Base-by-base conservation (phyloP, 2,329 filamentous ascomycete species). In the Xylaria sp. region DNA sequence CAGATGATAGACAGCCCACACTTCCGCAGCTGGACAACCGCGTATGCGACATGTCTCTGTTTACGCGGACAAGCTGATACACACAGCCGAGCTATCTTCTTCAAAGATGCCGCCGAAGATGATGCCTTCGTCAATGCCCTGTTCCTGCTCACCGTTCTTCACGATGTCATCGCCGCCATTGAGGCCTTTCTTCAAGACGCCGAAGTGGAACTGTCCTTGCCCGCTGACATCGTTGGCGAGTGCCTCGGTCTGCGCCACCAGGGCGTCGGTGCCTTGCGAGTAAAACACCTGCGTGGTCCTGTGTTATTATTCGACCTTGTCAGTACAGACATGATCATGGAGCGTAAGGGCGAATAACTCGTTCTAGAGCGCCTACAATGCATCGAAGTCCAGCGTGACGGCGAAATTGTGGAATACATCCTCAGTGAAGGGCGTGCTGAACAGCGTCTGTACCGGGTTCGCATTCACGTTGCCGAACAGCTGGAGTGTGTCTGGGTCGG, bases 61-160 rank as follows among this genome's bases (percentile, higher is more conserved):
- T 54, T 62, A 67, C 1, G 48, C 48, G 18, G 64, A 67, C 51
- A 64, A 58, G 57, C 60, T 70, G n/a, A 67, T 52, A 61, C 67
- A 64, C 36, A 64, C 67, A 41, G 3, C 60, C 3, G 60, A 67
- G 31, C 60, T 67, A 36, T 67, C 60, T 57, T 67, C 60, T 39
- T 64, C 67, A n/a, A 67, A 63, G 39, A 67, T 63, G 18, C 67
- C 64, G 41, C 67, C 59, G 15, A 67, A 63, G 41, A 69, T 64
- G 48, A 67, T 57, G 8, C 64, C 58, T 48, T 66, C 63, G 12
- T 69, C 48, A 12, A 69, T 66, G 13, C 25, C 67, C 8, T 13
- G 36, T 43, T 66, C 62, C 54, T 66, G 62, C 31, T 66, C 62
- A 25, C 67, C 63, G n/a, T 66, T 59, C 58, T 62, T 66, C 3